Conservation (phyloP, 345 rosid genomes). For the Eucalyptus caleyi region DNA sequence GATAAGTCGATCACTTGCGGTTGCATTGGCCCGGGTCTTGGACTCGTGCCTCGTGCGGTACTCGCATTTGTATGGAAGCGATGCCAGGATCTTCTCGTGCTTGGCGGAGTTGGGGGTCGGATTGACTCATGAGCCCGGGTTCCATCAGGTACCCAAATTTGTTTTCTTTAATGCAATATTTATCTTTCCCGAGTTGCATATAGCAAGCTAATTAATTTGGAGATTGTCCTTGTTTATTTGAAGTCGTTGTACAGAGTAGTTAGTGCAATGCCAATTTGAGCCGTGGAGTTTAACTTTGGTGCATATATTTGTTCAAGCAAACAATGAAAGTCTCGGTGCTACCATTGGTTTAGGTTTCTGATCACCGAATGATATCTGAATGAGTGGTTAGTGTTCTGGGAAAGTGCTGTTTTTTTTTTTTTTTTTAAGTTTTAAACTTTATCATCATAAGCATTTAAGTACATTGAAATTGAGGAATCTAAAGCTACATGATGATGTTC, state of each 20-base stretch:
- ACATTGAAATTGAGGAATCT: background rate
- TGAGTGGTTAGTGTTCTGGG: background rate
- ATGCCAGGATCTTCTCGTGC: constrained; percentile 76
- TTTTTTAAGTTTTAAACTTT: background rate
- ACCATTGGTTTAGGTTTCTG: background rate
- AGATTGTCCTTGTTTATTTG: background rate
- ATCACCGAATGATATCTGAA: background rate
- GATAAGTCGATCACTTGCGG: constrained; percentile 51
- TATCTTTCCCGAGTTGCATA: background rate
- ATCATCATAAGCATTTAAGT: background rate
- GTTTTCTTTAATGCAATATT: background rate
- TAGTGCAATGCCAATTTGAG: background rate
- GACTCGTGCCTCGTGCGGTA: constrained; percentile 79
- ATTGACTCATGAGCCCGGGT: constrained; percentile 80
- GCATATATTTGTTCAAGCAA: background rate
- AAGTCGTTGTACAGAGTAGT: background rate
- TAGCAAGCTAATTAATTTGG: background rate
- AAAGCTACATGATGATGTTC: background rate
- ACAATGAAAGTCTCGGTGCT: background rate
- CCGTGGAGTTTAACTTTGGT: background rate
- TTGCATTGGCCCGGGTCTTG: constrained; percentile 47
- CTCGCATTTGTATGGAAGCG: constrained; percentile 77
- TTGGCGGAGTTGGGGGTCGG: constrained; percentile 79
- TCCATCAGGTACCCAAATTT: constrained; percentile 65
- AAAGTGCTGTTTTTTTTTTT: background rate